Evolutionary conservation across 2,329 filamentous ascomycete genomes (phyloP).

Genomic region (Paracoccidioides lutzii): DNA sequence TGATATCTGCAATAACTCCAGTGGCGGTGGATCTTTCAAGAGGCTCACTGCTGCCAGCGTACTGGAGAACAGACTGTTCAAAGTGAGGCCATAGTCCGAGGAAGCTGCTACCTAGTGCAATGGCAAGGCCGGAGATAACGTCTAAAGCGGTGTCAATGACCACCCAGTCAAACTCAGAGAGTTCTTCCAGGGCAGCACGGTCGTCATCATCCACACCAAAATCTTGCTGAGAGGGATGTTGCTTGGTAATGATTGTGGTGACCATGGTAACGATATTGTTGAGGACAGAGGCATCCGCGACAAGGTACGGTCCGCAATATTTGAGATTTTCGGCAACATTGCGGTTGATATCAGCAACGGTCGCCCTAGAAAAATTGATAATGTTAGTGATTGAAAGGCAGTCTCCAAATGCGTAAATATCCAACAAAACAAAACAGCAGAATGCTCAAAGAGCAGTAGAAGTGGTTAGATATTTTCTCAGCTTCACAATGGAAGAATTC

Average conservation of each 20-base stretch:
- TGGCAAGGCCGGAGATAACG: slow-evolving; percentile 71
- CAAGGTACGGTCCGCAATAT: slow-evolving; percentile 74
- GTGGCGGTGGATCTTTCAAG: slow-evolving; percentile 83
- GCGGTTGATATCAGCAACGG: slow-evolving; percentile 89
- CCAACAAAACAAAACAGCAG: slow-evolving; percentile 20
- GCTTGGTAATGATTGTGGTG: slow-evolving; percentile 69
- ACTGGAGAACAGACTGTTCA: slow-evolving; percentile 80
- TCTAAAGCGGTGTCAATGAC: slow-evolving; percentile 90
- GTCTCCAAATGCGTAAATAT: slow-evolving; percentile 10
- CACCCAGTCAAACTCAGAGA: slow-evolving; percentile 95
- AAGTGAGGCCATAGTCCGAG: slow-evolving; percentile 90
- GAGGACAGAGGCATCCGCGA: slow-evolving; percentile 59
- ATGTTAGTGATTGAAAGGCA: slow-evolving; percentile 31
- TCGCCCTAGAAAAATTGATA: slow-evolving; percentile 44
- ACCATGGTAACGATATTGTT: slow-evolving; percentile 66
- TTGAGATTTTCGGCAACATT: slow-evolving; percentile 84
- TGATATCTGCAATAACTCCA: slow-evolving; percentile 82
- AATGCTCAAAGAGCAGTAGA: slow-evolving; percentile 24
- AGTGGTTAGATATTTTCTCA: slow-evolving; percentile 18
- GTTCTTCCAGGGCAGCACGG: slow-evolving; percentile 58
- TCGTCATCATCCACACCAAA: slow-evolving; percentile 70
- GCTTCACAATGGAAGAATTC: slow-evolving; percentile 37
- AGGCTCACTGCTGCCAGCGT: slow-evolving; percentile 70
- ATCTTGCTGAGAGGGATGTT: slow-evolving; percentile 87
- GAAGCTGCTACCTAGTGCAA: slow-evolving; percentile 69